These are phyloP conservation scores for Cryptosporidium sp. DNA, from an alignment of 169 alveolate species.

Conservation along the genomic window DNA sequence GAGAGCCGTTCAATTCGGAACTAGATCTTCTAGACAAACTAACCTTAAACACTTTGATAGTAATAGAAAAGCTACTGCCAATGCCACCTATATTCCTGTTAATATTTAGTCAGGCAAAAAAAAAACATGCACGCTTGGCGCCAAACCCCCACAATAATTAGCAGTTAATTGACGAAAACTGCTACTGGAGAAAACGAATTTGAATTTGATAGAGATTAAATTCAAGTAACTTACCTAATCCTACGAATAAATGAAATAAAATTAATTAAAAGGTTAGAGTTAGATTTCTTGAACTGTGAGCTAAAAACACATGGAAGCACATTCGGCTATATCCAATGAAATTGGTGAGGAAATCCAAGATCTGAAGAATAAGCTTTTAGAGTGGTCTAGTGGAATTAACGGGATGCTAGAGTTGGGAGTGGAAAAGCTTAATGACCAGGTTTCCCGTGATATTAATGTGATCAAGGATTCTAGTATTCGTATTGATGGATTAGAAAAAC, in stretches of 20 bases:
- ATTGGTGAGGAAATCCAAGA: constrained; percentile 35
- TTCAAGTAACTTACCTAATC: neutral
- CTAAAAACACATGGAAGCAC: constrained; percentile 33
- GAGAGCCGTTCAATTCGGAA: constrained; percentile 90
- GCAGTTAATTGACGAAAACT: neutral
- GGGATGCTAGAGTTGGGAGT: constrained; percentile 20
- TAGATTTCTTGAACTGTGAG: neutral
- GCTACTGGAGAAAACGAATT: neutral
- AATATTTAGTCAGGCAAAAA: neutral
- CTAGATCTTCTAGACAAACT: constrained; percentile 84
- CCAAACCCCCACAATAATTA: constrained; percentile 29
- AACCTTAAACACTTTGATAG: constrained; percentile 85
- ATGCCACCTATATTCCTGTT: constrained; percentile 18
- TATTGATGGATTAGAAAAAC: constrained; percentile 64
- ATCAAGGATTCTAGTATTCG: constrained; percentile 48
- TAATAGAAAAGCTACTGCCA: constrained; percentile 83
- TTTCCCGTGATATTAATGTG: constrained; percentile 26
- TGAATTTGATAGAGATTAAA: neutral
- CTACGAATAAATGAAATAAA: neutral
- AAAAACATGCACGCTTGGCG: constrained; percentile 14
- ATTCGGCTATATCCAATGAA: constrained; percentile 38
- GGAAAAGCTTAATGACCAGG: constrained; percentile 27
- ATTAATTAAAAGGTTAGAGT: neutral
- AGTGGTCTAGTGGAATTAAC: constrained; percentile 47
- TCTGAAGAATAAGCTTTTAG: constrained; percentile 33